These are phyloP conservation scores for Saturnispora gosingensis DNA, from an alignment of 805 yeast genomes.

Conservation along the genomic window DNA sequence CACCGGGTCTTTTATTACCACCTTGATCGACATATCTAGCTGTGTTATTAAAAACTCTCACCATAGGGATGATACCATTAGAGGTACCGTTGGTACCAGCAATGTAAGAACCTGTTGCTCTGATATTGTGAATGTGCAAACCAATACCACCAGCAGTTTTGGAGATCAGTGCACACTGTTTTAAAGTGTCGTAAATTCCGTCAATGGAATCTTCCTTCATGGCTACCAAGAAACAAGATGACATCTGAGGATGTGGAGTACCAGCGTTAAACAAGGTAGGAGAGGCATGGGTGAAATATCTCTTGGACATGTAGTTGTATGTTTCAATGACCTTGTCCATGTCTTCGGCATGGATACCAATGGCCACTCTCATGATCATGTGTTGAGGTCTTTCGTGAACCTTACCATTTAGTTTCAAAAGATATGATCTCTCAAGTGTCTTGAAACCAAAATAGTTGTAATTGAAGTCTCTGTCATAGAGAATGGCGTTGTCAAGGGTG, in stretches of 20 bases:
- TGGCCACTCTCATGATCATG: conserved; percentile 51
- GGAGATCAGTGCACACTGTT: conserved; percentile 53
- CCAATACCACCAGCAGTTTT: conserved; percentile 60
- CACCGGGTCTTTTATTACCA: conserved; percentile 59
- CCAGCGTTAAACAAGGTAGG: conserved; percentile 58
- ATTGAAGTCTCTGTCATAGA: conserved; percentile 56
- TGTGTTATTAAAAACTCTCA: conserved; percentile 52
- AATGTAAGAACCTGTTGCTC: conserved; percentile 51
- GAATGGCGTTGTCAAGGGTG: conserved; percentile 63
- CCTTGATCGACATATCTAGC: conserved; percentile 60
- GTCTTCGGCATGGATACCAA: conserved; percentile 51
- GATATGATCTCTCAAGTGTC: conserved; percentile 50
- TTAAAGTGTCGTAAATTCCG: conserved; percentile 52
- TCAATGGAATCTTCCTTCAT: conserved; percentile 58
- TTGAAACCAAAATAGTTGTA: conserved; percentile 54
- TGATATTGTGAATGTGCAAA: conserved; percentile 49
- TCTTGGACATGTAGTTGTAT: conserved; percentile 49
- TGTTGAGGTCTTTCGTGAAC: conserved; percentile 58
- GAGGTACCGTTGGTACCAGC: conserved; percentile 58
- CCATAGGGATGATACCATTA: conserved; percentile 55
- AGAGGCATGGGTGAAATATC: conserved; percentile 52
- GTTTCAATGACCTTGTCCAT: conserved; percentile 45
- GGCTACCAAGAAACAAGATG: conserved; percentile 54
- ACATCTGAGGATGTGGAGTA: conserved; percentile 51
- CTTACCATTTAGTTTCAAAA: conserved; percentile 44